A percentile compares a stretch with the other conserved stretches of the same genome.
Conservation (phyloP, 2,329 filamentous ascomycete species). For the Diaporthe eres region DNA sequence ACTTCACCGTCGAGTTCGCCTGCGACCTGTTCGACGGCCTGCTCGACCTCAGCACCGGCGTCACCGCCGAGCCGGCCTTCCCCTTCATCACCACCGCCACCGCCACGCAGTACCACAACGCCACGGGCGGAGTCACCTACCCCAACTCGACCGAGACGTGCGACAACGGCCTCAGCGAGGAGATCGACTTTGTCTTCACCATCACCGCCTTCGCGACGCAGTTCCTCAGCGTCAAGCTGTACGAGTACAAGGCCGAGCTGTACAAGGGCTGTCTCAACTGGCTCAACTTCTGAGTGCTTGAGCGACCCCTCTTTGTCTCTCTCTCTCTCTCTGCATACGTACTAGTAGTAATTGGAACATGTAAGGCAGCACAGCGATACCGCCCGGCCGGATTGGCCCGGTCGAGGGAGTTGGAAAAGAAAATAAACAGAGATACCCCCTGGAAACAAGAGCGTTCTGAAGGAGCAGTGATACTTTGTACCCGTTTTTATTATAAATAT, state of each 20-base stretch:
- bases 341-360: neutral
- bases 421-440: conserved; percentile 13
- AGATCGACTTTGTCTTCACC: conserved; percentile 34
- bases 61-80: conserved; percentile 40
- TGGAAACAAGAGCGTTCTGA: conserved; percentile 27
- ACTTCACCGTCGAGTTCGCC: conserved; percentile 42
- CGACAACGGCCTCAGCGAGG: conserved; percentile 38
- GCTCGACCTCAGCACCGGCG: conserved; percentile 40
- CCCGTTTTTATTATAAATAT: neutral
- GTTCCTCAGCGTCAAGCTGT: conserved; percentile 33
- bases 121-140: conserved; percentile 24
- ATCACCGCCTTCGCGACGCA: conserved; percentile 39
- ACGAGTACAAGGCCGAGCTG: conserved; percentile 35
- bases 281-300: neutral
- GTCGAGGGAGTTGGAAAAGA: neutral
- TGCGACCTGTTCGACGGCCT: conserved; percentile 38
- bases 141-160: conserved; percentile 38
- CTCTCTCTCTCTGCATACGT: neutral
- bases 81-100: conserved; percentile 39
- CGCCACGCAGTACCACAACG: conserved; percentile 38
- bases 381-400: conserved; percentile 12
- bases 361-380: neutral
- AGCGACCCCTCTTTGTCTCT: neutral
- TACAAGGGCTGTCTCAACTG: conserved; percentile 36
- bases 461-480: neutral